A percentile compares a stretch with the other conserved stretches of the same genome.
Conservation (phyloP, 1,284 basidiomycete genomes). For the Sanghuangporus weigelae region DNA sequence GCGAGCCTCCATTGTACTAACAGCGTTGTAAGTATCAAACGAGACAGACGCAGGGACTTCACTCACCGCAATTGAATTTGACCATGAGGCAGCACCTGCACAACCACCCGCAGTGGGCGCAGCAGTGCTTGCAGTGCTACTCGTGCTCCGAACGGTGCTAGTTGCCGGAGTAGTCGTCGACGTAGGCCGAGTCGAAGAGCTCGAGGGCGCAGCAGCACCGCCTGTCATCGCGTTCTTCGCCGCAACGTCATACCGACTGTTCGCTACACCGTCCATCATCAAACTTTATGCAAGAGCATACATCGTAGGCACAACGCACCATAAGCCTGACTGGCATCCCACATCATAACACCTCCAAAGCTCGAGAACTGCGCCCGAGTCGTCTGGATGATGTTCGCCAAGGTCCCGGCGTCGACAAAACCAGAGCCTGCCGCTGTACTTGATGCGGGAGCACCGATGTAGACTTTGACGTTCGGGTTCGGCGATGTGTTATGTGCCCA, state of each 20-base stretch:
- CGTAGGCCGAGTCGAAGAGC: conserved; percentile 16
- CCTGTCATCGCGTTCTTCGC: conserved; percentile 46
- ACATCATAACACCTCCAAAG: conserved; percentile 67
- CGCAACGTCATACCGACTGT: conserved; percentile 44
- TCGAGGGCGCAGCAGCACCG: conserved; percentile 21
- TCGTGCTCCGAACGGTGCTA: conserved; percentile 22
- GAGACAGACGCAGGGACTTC: not conserved
- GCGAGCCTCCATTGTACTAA: conserved; percentile 14
- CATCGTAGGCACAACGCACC: conserved; percentile 29
- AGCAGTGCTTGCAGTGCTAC: conserved; percentile 25
- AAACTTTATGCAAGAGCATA: not conserved
- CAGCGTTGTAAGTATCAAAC: not conserved
- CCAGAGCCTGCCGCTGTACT: conserved; percentile 44
- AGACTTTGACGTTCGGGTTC: conserved; percentile 56
- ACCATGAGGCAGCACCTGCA: conserved; percentile 43
- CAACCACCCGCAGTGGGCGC: conserved; percentile 36
- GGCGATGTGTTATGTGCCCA: conserved; percentile 57
- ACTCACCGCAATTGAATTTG: conserved; percentile 38
- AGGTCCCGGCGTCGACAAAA: conserved; percentile 42
- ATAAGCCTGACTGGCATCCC: conserved; percentile 60
- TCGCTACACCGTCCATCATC: conserved; percentile 32
- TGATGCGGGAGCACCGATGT: conserved; percentile 55
- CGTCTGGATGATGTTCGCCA: conserved; percentile 39
- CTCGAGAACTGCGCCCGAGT: conserved; percentile 49
- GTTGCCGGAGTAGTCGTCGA: conserved; percentile 16